Conservation (phyloP, 345 rosid species). For the Moricandia moricandioides region DNA sequence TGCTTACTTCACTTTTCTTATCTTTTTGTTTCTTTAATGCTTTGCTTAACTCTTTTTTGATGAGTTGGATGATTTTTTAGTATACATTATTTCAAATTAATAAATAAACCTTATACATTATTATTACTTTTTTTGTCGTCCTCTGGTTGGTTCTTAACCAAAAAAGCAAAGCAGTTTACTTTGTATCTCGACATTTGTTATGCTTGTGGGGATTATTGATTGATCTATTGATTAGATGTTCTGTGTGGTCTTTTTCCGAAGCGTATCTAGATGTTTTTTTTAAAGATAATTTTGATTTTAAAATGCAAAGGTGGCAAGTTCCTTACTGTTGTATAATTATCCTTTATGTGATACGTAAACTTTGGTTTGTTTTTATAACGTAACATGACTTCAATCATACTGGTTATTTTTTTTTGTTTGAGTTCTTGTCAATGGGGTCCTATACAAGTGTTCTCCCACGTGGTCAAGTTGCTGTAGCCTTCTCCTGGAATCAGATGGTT, state of each 20-base stretch:
- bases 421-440: background rate
- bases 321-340: background rate
- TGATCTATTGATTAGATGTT: background rate
- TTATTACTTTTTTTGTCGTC: conserved; percentile 2
- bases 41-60: conserved; percentile 6
- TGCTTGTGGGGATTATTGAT: background rate
- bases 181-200: conserved; percentile 6
- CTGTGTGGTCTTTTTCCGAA: background rate
- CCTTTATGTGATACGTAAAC: conserved; percentile 15
- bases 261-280: background rate
- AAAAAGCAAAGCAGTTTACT: background rate
- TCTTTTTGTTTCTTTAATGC: background rate
- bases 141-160: conserved; percentile 24
- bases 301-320: conserved; percentile 7
- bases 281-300: background rate
- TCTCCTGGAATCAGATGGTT: conserved; percentile 34
- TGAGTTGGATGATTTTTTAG: conserved; percentile 18
- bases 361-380: conserved; percentile 1
- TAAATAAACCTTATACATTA: background rate
- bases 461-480: conserved; percentile 36
- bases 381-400: background rate
- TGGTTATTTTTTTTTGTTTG: background rate
- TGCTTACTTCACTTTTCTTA: conserved; percentile 22
- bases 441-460: conserved; percentile 18
- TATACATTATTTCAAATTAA: background rate